phyloP scores from a whole-genome alignment of 352 stramenopile genomes.

The Thalassiosira allenii region DNA sequence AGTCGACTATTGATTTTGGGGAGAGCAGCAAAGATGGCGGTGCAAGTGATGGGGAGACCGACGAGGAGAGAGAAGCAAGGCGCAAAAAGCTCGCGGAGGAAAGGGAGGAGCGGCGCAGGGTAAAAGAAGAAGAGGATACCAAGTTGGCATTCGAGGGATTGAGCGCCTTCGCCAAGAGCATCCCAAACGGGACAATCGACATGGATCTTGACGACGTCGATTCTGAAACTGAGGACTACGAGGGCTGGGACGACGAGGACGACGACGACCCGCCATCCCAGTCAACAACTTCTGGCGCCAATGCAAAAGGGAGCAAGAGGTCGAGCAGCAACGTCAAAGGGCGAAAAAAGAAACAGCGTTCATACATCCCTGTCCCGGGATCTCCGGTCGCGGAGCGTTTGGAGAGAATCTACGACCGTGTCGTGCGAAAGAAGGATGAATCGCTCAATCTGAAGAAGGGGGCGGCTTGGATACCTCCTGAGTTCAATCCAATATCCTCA shows the following conservation, averaged over 20 bases:
- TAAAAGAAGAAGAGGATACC: neutral
- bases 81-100: too few species aligned
- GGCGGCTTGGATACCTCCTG: constrained; percentile 14
- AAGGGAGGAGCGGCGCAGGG: neutral
- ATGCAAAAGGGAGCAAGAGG: neutral
- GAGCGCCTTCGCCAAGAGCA: neutral
- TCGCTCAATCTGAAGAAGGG: constrained; percentile 1
- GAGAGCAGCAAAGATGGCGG: neutral
- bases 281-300: too few species aligned
- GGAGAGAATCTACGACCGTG: neutral
- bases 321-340: neutral
- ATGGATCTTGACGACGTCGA: constrained; percentile 2
- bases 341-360: neutral
- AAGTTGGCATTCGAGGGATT: neutral
- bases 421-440: neutral
- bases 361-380: neutral
- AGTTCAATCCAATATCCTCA: neutral
- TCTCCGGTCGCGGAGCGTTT: constrained; percentile 5
- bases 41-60: neutral
- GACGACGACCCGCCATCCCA: too few species aligned
- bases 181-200: constrained; percentile 7
- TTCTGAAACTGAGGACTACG: neutral
- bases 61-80: neutral
- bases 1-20: neutral
- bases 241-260: neutral